Base-by-base conservation (phyloP, 306 rosid genomes). In the Rubus parviflorus region DNA sequence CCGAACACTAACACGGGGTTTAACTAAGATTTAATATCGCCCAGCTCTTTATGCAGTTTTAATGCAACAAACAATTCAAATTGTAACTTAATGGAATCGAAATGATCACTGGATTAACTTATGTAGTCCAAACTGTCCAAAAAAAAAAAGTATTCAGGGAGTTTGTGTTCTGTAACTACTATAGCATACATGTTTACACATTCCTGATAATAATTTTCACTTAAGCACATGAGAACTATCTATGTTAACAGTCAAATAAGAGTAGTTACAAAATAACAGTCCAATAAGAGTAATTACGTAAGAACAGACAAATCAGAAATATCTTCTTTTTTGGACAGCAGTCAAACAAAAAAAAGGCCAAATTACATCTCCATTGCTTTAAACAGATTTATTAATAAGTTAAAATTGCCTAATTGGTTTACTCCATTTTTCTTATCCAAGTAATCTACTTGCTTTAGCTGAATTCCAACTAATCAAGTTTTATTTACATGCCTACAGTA, bases 301-400 rank as follows among this genome's bases (percentile, higher is more conserved):
- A 57, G 14, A 56, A 20, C 14, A 57, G 62, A 57, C 15, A 57
- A 54, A 7, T 51, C 5, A 15, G n/a, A 52, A 19, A 53, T 20
- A 9, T 57, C 25, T 20, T 22, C 4, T n/a, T 54, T 54, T 20
- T 17, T 57, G 63, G 63, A 57, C 63, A 22, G 2, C 20, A 57
- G 63, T 57, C 37, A 57, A 57, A 57, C 63, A n/a, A 56, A 53
- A 56, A 57, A 68, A 68, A 65, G 2, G 35, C 13, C 51, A 66
- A 66, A n/a, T 3, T 25, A 43, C 17, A 11, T 67, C 72, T n/a
- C 37, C 47, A 43, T 42, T 13, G 5, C n/a, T n/a, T n/a, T 22
- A 10, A 64, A n/a, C 3, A 5, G 40, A 4, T 8, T 20, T 7
- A 38, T 38, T 12, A 42, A 67, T 5, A 43, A 5, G 17, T 20